These are phyloP conservation scores for Aspergillaceae sp. DNA, from an alignment of 2,329 filamentous ascomycete species.

Conservation along the genomic window DNA sequence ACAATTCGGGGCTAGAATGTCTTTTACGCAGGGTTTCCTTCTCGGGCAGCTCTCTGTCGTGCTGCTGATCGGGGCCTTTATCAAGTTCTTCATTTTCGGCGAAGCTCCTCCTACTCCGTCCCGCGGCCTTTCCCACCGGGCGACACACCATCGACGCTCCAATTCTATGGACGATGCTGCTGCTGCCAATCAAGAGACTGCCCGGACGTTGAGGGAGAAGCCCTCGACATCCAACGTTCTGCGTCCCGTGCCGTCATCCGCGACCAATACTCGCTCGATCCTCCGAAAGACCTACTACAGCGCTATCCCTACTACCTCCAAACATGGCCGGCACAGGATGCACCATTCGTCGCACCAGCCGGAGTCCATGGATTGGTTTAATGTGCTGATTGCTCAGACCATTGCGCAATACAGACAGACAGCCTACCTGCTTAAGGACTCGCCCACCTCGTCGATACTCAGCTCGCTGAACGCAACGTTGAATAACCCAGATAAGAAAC, in stretches of 20 bases:
- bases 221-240: slow-evolving; percentile 59
- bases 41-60: slow-evolving; percentile 90
- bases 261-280: slow-evolving; percentile 72
- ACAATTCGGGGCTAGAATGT: slow-evolving; percentile 49
- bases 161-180: slow-evolving; percentile 48
- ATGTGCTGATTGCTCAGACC: slow-evolving; percentile 90
- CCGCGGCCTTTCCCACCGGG: slow-evolving; percentile 65
- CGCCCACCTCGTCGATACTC: slow-evolving; percentile 54
- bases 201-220: slow-evolving; percentile 37
- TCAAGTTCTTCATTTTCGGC: slow-evolving; percentile 99
- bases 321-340: slow-evolving; percentile 35
- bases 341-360: slow-evolving; percentile 74
- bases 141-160: slow-evolving; percentile 68
- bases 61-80: slow-evolving; percentile 83
- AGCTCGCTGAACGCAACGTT: slow-evolving; percentile 74
- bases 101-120: slow-evolving; percentile 79
- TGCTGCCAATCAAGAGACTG: slow-evolving; percentile 32
- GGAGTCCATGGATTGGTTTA: slow-evolving; percentile 97
- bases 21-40: slow-evolving; percentile 88
- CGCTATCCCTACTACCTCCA: slow-evolving; percentile 33
- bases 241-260: slow-evolving; percentile 63
- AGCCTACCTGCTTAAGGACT: slow-evolving; percentile 72
- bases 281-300: slow-evolving; percentile 97
- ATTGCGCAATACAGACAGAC: slow-evolving; percentile 92
- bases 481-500: slow-evolving; percentile 78